phyloP scores from a whole-genome alignment of 2,329 filamentous ascomycete genomes.

The Pyrenophora tritici-repentis region DNA sequence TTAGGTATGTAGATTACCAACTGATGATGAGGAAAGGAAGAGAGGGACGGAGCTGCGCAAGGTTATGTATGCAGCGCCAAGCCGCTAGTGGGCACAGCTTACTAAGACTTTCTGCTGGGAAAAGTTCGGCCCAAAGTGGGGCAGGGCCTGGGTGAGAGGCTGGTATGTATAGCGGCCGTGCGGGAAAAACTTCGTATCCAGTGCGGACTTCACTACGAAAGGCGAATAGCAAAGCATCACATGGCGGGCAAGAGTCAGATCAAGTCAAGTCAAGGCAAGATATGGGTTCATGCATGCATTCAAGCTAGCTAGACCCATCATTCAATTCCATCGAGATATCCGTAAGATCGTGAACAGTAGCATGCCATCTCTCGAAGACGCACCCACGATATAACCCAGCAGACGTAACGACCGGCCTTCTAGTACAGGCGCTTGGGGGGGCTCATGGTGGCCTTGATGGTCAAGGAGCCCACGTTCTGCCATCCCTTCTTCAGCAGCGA shows the following conservation, averaged over 20 bases:
- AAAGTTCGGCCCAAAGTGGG: background rate
- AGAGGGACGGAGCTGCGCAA: slow-evolving; percentile 26
- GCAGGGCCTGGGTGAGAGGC: background rate
- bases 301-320: slow-evolving; percentile 38
- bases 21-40: slow-evolving; percentile 44
- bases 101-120: background rate
- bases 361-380: slow-evolving; percentile 25
- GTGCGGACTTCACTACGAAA: too few relatives aligned
- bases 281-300: slow-evolving; percentile 39
- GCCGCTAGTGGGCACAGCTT: background rate
- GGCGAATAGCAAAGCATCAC: background rate
- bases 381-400: slow-evolving; percentile 20
- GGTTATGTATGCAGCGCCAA: slow-evolving; percentile 26
- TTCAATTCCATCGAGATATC: slow-evolving; percentile 26
- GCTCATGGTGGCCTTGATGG: slow-evolving; percentile 99
- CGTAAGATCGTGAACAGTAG: slow-evolving; percentile 23
- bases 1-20: slow-evolving; percentile 41
- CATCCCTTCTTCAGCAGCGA: slow-evolving; percentile 99
- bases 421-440: slow-evolving; percentile 98
- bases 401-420: slow-evolving; percentile 32
- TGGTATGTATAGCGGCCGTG: background rate
- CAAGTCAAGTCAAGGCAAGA: background rate
- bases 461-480: slow-evolving; percentile 99
- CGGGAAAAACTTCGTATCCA: background rate
- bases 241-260: background rate